These are phyloP conservation scores for Phytophthora colocasiae DNA, from an alignment of 352 stramenopile species.

Conservation along the genomic window DNA sequence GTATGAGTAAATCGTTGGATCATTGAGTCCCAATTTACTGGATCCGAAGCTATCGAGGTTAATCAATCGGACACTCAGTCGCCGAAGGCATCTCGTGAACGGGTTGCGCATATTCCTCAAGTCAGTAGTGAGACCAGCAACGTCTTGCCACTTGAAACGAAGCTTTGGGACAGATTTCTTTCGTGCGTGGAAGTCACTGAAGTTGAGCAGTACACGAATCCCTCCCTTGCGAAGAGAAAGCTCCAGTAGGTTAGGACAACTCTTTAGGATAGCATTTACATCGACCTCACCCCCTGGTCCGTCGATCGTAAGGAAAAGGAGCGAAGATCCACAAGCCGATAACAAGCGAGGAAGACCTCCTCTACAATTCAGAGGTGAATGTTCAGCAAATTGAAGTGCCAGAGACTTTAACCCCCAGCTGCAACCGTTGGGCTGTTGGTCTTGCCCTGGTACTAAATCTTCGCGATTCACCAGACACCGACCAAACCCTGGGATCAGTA, in stretches of 20 bases:
- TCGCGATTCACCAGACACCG: slow-evolving; percentile 10
- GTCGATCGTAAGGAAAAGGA: slow-evolving; percentile 16
- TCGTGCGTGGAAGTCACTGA: slow-evolving; percentile 14
- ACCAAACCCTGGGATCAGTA: slow-evolving; percentile 22
- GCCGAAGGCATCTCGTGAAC: slow-evolving; percentile 6
- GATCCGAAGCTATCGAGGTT: slow-evolving; percentile 2
- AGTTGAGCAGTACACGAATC: slow-evolving; percentile 12
- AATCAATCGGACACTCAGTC: slow-evolving; percentile 12
- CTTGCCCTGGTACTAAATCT: slow-evolving; percentile 6
- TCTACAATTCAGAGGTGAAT: neutral
- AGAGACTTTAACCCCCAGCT: slow-evolving; percentile 9
- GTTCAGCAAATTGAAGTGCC: slow-evolving; percentile 11
- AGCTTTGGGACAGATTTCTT: slow-evolving; percentile 4
- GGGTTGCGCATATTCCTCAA: slow-evolving; percentile 12
- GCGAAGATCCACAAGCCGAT: slow-evolving; percentile 1
- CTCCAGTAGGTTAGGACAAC: slow-evolving; percentile 16
- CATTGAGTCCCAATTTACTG: slow-evolving; percentile 3
- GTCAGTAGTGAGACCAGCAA: slow-evolving; percentile 2
- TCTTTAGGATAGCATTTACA: slow-evolving; percentile 12
- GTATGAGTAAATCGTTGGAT: neutral
- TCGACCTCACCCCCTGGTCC: neutral
- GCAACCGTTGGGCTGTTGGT: neutral
- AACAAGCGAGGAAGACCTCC: slow-evolving; percentile 10
- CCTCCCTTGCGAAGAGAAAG: slow-evolving; percentile 11
- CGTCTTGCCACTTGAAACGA: slow-evolving; percentile 10